Conservation (phyloP, 495 filamentous ascomycete genomes). For the Jackrogersella minutella region DNA sequence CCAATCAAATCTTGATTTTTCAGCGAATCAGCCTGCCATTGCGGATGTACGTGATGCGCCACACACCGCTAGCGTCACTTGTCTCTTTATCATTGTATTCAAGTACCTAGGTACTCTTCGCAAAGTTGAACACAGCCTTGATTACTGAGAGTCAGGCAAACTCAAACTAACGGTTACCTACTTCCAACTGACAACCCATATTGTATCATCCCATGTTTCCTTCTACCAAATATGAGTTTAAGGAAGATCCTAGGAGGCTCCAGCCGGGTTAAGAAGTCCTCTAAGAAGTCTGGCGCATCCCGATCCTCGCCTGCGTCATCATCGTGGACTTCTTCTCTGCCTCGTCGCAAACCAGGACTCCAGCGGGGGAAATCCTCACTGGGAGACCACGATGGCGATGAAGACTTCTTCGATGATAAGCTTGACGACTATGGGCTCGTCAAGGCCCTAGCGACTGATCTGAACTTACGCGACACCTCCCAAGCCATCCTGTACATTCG, state of each 20-base stretch:
- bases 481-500: conserved; percentile 70
- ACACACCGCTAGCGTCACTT: conserved; percentile 10
- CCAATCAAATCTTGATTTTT: conserved; percentile 6
- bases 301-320: conserved; percentile 60
- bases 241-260: conserved; percentile 48
- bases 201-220: conserved; percentile 5
- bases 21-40: neutral
- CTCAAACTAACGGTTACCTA: neutral
- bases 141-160: neutral
- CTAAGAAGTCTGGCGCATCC: conserved; percentile 41
- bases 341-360: conserved; percentile 63
- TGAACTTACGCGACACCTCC: conserved; percentile 67
- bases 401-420: conserved; percentile 57
- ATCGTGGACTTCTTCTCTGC: conserved; percentile 51
- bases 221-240: conserved; percentile 39
- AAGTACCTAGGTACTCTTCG: too few species aligned
- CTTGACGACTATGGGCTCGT: conserved; percentile 66
- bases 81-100: neutral
- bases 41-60: neutral
- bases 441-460: conserved; percentile 58
- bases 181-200: neutral
- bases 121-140: too few species aligned
- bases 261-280: conserved; percentile 53
- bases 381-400: conserved; percentile 48
- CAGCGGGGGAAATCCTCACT: conserved; percentile 45